Evolutionary conservation across 2,329 filamentous ascomycete genomes (phyloP), one percentile per base, ranked within the genome.

Genomic region (Dryadomyces quercus-mongolicae): DNA sequence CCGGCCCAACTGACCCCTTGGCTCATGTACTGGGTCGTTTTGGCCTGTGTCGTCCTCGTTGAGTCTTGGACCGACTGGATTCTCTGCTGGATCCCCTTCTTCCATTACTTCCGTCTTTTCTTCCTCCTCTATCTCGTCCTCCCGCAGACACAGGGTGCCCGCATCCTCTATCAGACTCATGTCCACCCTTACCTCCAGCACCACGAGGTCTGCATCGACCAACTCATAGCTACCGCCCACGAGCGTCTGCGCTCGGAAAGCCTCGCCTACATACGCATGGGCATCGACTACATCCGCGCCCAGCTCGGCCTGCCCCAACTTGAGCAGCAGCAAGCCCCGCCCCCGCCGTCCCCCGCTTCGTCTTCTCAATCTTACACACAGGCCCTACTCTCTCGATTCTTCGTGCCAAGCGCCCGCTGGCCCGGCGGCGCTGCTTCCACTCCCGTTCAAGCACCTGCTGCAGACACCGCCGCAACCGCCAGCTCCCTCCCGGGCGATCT

Each of bases 1-100:
- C 90, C 91, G 2, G 85, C 88, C 42, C 84, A 94, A 66, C 78
- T 96, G 57, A 88, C 88, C 59, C 92, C 92, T 84, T 98, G 93
- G 93, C 81, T 97, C 61, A 97, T 97, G 86, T 98, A 97, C 78
- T 98, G 92, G 86, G 89, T 95, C 57, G 89, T 95, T 22, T 80
- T 96, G 60, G 87, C 88, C 57, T 85, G 88, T 67, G 81, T 84
- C 62, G 76, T 91, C 55, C 80, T 93, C 58, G 81, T 84, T 69
- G 93, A 97, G 72, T 91, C 86, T 49, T 95, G 90, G 81, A 83
- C 86, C 55, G 82, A 85, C 63, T 95, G 92, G 71, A 84, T 97
- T 64, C 78, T 97, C 49, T 78, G 78, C 67, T 97, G 90, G 85
- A 74, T 97, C 42, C 93, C 93, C 2, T 94, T 97, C 70, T 98